Conservation (phyloP, 257 asterid species). For the Primulina tabacum region DNA sequence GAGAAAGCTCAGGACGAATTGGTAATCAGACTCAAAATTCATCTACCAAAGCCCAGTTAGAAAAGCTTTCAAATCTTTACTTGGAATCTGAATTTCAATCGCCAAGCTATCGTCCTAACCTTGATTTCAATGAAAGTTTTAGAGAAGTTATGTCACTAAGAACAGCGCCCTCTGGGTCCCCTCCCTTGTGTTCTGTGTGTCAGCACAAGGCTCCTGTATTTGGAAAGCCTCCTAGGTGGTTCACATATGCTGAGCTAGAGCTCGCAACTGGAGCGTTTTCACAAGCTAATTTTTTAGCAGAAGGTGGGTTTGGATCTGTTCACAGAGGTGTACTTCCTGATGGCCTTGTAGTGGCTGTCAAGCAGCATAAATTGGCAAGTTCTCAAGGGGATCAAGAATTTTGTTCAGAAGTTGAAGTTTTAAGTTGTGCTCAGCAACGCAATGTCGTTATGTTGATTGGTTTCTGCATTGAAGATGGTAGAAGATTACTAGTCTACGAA, state of each 20-base stretch:
- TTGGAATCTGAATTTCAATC: conserved; percentile 59
- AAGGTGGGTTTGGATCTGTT: conserved; percentile 95
- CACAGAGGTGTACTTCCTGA: conserved; percentile 87
- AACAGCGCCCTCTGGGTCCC: conserved; percentile 67
- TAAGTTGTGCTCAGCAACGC: conserved; percentile 97
- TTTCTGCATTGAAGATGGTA: conserved; percentile 84
- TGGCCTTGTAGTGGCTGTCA: conserved; percentile 87
- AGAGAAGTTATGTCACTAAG: conserved; percentile 75
- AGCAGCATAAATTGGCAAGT: conserved; percentile 95
- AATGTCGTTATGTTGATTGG: conserved; percentile 95
- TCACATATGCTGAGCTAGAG: conserved; percentile 75
- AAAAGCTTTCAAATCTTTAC: conserved; percentile 59
- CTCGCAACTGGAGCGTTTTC: conserved; percentile 90
- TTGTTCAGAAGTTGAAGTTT: conserved; percentile 95
- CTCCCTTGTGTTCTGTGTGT: conserved; percentile 92
- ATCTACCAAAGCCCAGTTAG: conserved; percentile 47
- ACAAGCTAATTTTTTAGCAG: conserved; percentile 76
- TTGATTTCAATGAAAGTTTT: conserved; percentile 64
- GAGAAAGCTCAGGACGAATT: conserved; percentile 46
- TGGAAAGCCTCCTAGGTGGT: conserved; percentile 97
- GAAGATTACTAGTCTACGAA: conserved; percentile 84
- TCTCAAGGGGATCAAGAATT: conserved; percentile 98
- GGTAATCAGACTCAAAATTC: conserved; percentile 38
- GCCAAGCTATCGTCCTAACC: conserved; percentile 57
- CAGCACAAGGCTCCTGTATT: conserved; percentile 91